phyloP scores from a whole-genome alignment of 2,329 filamentous ascomycete species.

The Claviceps fusiformis region DNA sequence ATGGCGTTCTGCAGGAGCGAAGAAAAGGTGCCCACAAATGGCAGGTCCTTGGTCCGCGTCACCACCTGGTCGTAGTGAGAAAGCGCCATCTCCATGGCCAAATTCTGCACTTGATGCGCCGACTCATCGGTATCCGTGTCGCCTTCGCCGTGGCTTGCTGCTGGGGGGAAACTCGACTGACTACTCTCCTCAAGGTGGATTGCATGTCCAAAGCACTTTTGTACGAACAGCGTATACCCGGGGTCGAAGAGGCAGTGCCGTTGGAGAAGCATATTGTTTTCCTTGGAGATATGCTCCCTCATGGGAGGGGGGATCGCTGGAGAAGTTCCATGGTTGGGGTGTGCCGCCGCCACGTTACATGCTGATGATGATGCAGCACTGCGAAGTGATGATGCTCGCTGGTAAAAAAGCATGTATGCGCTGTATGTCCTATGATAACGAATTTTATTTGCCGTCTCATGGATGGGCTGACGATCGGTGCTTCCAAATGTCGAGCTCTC shows the following conservation, averaged over 20 bases:
- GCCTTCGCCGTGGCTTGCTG: constrained; percentile 1
- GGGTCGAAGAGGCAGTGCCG: constrained; percentile 71
- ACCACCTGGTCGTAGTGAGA: constrained; percentile 65
- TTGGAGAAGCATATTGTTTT: constrained; percentile 62
- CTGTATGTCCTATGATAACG: constrained; percentile 61
- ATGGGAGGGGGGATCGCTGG: constrained; percentile 31
- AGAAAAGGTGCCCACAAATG: constrained; percentile 46
- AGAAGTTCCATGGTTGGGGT: constrained; percentile 16
- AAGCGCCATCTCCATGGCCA: constrained; percentile 41
- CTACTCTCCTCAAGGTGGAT: constrained; percentile 28
- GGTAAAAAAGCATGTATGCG: constrained; percentile 97
- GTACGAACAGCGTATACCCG: constrained; percentile 53
- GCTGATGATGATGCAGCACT: constrained; percentile 8
- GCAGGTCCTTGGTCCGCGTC: constrained; percentile 54
- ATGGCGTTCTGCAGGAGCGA: constrained; percentile 34
- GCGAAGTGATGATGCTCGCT: constrained; percentile 56
- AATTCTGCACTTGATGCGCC: constrained; percentile 24
- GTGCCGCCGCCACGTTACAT: background rate
- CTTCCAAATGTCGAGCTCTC: constrained; percentile 72
- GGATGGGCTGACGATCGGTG: constrained; percentile 33
- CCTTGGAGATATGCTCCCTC: constrained; percentile 47
- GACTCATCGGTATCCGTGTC: background rate
- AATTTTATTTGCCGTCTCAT: constrained; percentile 27
- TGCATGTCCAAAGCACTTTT: constrained; percentile 44
- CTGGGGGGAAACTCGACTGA: background rate